Conservation (phyloP, 140 eudicot species). For the Flaveria floridana region DNA sequence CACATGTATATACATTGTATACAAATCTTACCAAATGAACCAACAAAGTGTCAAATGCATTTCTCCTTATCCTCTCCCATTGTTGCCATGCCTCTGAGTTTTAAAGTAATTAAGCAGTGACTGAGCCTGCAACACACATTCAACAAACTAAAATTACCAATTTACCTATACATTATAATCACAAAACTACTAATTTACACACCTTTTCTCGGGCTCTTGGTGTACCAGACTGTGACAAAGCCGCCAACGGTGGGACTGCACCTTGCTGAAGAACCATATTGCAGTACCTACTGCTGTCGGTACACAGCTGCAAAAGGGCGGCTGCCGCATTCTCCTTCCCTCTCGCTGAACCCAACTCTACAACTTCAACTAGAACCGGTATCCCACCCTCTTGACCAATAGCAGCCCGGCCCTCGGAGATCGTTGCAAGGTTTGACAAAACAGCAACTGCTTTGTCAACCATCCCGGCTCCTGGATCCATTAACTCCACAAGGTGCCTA, state of each 20-base stretch:
- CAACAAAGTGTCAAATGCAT: slow-evolving; percentile 6
- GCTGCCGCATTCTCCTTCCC: slow-evolving; percentile 97
- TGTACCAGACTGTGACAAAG: slow-evolving; percentile 82
- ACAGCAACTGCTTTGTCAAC: slow-evolving; percentile 90
- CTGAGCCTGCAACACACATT: slow-evolving; percentile 66
- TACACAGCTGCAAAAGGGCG: slow-evolving; percentile 75
- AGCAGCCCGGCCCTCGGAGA: slow-evolving; percentile 67
- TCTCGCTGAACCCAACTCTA: slow-evolving; percentile 85
- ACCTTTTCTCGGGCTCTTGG: slow-evolving; percentile 91
- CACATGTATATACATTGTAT: slow-evolving; percentile 43
- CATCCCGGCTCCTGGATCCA: slow-evolving; percentile 97
- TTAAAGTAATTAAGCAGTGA: slow-evolving; percentile 79
- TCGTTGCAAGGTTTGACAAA: slow-evolving; percentile 77
- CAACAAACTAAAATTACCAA: slow-evolving; percentile 4
- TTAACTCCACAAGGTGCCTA: slow-evolving; percentile 65
- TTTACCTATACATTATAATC: background rate
- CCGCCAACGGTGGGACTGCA: slow-evolving; percentile 80
- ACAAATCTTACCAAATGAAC: slow-evolving; percentile 34
- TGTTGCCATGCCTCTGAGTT: slow-evolving; percentile 79
- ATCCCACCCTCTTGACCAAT: slow-evolving; percentile 64
- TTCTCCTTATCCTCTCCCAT: slow-evolving; percentile 59
- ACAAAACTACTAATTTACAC: background rate
- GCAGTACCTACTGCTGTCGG: slow-evolving; percentile 67
- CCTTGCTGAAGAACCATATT: slow-evolving; percentile 79
- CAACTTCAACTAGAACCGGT: slow-evolving; percentile 83